These are phyloP conservation scores for Rhodotorula sp. DNA, from an alignment of 1,284 basidiomycete genomes.

Conservation along the genomic window DNA sequence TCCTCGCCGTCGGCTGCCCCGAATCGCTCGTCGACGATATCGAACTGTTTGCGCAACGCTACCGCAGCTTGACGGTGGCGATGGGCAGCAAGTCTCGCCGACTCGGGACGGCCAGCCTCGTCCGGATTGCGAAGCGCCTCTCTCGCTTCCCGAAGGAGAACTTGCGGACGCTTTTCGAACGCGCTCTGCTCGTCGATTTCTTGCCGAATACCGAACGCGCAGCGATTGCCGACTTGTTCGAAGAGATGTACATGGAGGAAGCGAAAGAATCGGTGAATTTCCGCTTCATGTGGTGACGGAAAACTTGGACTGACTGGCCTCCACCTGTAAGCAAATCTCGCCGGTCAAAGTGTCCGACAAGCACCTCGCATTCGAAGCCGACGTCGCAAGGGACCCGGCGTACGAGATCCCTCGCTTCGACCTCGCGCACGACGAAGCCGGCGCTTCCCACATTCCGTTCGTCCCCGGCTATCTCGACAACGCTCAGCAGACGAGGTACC, in stretches of 20 bases:
- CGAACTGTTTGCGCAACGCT: constrained; percentile 46
- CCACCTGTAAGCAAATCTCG: constrained; percentile 43
- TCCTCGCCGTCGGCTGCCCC: constrained; percentile 32
- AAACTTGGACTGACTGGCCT: constrained; percentile 36
- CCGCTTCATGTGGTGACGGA: accelerated
- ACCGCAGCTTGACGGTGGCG: constrained; percentile 43
- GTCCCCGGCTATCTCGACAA: constrained; percentile 46
- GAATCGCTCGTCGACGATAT: constrained; percentile 18
- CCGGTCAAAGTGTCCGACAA: constrained; percentile 29
- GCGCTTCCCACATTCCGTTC: constrained; percentile 47
- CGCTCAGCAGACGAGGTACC: constrained; percentile 47
- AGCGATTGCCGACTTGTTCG: constrained; percentile 44
- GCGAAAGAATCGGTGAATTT: constrained; percentile 31
- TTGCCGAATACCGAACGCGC: constrained; percentile 48
- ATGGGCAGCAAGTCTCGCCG: constrained; percentile 45
- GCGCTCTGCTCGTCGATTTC: constrained; percentile 49
- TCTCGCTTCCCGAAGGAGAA: constrained; percentile 43
- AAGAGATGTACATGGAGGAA: constrained; percentile 42
- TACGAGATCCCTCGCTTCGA: constrained; percentile 46
- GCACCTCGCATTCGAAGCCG: constrained; percentile 33
- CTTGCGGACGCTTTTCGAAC: constrained; percentile 44
- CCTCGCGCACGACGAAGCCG: constrained; percentile 46
- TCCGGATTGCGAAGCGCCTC: constrained; percentile 48
- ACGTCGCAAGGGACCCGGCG: constrained; percentile 2
- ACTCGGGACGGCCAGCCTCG: constrained; percentile 49